Base-by-base conservation (phyloP, 257 asterid species). In the Solanum sejunctum region DNA sequence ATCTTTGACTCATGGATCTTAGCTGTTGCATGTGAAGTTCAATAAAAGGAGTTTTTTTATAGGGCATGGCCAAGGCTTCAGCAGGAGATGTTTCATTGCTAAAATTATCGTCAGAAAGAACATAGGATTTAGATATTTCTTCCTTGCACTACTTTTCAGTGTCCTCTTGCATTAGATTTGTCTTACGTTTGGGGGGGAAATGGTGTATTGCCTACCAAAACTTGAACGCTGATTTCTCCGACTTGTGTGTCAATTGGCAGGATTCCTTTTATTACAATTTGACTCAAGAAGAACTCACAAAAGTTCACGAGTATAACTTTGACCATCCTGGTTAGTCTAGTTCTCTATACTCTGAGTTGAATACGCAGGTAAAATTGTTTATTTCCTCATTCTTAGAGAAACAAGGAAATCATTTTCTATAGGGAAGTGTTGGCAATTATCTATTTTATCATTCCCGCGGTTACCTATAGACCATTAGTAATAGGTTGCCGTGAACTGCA, bases 251-350 rank as follows among this genome's bases (percentile, higher is more conserved):
- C 72, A 70, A 80, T 84, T 89, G 84, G 86, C 97, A 97, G 99
- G 98, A 95, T 90, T 95, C 99, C 8, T 97, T 97, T 90, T 97
- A 97, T 90, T 93, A 93, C 89, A 91, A 91, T 88, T 90, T 97
- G 94, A 93, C 92, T 39, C 88, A 91, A n/a, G 99, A 95, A 58
- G 98, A 95, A 89, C 96, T 93, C 86, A 89, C 92, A 89, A 94
- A 91, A 91, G 96, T 95, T 88, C 92, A 97, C 73, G 99, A 95
- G 84, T 97, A 95, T 95, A 97, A 97, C 91, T 97, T 97, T 91
- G 99, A 97, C 88, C 99, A 97, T 89, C 99, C 99, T 80, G 99
- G 99, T 94, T 85, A 88, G 95, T 89, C 79, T 80, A 81, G 69
- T 85, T 20, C 60, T 49, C 21, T 75, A 39, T 41, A 39, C 28